A percentile compares a stretch with the other conserved stretches of the same genome.
Evolutionary conservation across 768 basidiomycete species (phyloP).

Genomic region (Royoungia palumana): DNA sequence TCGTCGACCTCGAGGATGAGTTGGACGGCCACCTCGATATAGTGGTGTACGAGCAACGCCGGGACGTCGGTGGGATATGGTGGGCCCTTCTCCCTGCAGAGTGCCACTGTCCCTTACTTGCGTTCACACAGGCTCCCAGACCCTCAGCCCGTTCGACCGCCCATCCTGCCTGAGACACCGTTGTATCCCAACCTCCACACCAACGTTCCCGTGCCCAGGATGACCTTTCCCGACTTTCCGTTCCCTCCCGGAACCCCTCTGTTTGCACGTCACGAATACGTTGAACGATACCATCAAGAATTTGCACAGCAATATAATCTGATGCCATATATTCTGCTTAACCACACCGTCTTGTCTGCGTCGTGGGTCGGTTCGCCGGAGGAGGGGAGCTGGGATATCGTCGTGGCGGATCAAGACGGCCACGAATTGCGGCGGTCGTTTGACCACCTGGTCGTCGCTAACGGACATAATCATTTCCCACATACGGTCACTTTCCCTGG

Average conservation of each 20-base stretch:
- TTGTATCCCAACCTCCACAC: constrained; percentile 52
- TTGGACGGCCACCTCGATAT: constrained; percentile 41
- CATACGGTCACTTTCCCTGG: constrained; percentile 44
- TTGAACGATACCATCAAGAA: constrained; percentile 45
- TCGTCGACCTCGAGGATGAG: constrained; percentile 45
- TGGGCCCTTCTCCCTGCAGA: constrained; percentile 12
- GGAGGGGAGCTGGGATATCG: constrained; percentile 45
- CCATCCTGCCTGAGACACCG: constrained; percentile 50
- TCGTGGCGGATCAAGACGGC: constrained; percentile 25
- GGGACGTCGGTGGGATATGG: constrained; percentile 58
- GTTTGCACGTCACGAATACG: constrained; percentile 44
- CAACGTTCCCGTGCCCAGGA: constrained; percentile 54
- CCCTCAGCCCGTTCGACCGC: constrained; percentile 33
- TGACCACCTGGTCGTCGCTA: constrained; percentile 55
- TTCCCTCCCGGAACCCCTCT: constrained; percentile 50
- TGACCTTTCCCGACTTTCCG: constrained; percentile 56
- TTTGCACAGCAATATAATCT: constrained; percentile 42
- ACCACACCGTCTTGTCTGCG: constrained; percentile 41
- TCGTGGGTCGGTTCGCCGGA: constrained; percentile 41
- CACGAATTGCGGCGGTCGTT: constrained; percentile 28
- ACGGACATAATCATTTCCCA: constrained; percentile 56
- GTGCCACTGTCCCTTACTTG: neutral
- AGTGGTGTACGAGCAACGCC: constrained; percentile 51
- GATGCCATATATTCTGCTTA: constrained; percentile 37
- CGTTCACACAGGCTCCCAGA: constrained; percentile 33